Conservation (phyloP, 495 filamentous ascomycete genomes). For the Schizothecium vesticola region DNA sequence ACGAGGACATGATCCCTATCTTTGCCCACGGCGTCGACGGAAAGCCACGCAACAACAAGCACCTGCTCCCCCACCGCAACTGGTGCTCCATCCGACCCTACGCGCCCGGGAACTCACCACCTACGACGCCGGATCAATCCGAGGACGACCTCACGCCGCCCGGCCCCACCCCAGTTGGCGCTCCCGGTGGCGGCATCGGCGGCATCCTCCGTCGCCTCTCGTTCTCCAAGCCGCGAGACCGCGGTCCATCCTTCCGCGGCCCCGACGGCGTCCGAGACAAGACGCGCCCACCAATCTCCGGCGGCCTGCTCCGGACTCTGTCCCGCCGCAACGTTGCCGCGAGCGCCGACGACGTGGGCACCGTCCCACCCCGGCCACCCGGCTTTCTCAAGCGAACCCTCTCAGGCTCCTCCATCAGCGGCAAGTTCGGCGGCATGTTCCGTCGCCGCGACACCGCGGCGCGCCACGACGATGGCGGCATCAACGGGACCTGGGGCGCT, state of each 20-base stretch:
- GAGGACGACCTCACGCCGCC: conserved; percentile 35
- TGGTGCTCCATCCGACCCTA: conserved; percentile 87
- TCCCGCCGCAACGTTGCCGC: conserved; percentile 32
- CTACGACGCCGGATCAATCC: conserved; percentile 50
- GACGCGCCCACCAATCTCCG: conserved; percentile 31
- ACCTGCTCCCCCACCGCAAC: conserved; percentile 83
- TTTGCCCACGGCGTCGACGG: conserved; percentile 86
- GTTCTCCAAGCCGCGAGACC: conserved; percentile 32
- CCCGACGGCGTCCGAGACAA: conserved; percentile 22
- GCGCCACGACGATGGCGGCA: conserved; percentile 42
- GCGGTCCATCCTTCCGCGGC: conserved; percentile 23
- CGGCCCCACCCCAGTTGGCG: conserved; percentile 23
- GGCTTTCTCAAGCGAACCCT: conserved; percentile 55
- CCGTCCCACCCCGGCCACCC: conserved; percentile 47
- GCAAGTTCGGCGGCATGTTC: conserved; percentile 44
- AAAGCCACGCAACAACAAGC: conserved; percentile 83
- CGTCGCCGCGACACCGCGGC: conserved; percentile 46
- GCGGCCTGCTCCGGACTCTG: conserved; percentile 33
- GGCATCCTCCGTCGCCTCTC: conserved; percentile 38
- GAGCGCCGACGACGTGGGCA: conserved; percentile 41
- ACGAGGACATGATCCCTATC: conserved; percentile 93
- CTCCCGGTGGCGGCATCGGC: conserved; percentile 10
- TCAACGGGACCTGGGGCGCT: conserved; percentile 45
- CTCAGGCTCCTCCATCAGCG: conserved; percentile 23
- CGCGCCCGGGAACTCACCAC: conserved; percentile 70